Evolutionary conservation across 805 yeast genomes (phyloP), one percentile per base, ranked within the genome.

Genomic region (Saccharomycopsis fibuligera): DNA sequence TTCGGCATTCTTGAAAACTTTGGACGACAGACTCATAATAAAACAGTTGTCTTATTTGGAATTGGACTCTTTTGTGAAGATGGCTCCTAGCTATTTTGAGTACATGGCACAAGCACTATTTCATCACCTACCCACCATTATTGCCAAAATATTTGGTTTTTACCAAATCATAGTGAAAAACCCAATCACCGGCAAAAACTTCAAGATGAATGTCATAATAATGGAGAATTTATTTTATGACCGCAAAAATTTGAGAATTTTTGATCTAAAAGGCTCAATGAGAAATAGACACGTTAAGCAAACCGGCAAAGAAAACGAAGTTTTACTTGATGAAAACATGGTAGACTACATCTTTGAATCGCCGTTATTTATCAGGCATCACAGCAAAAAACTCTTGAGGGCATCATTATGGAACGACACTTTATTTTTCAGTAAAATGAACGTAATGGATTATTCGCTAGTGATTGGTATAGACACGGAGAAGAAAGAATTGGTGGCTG

Each of bases 221-320:
- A 91, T 89, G 96, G 99, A 93, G 67, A 93, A 93, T 61, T 68
- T 93, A 50, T 91, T 93, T 60, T 90, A 89, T 63, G 84, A 85
- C 55, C 75, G 81, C 47, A 84, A 83, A 56, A 84, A 90, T 50
- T 73, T 87, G 14, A 69, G 97, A 55, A 89, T 91, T 41, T 93
- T 93, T 66, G 99, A 93, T 65, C 75, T 93, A 64, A 93, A 93
- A 63, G 99, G 99, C 0, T 90, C 98, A 0, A 93, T 93, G 99
- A 72, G 99, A 53, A 93, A 93, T 64, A 74, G 99, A 56, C 97
- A 91, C 59, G 99, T 90, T 33, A 84, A 90, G 57, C 96, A 91
- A 62, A 93, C 98, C 0, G 99, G 98, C 4, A 83, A 80, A 60
- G 96, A 85, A 54, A 89, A 95, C 60, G 98, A 95, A 64, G 99